Base-by-base conservation (phyloP, 176 grass and related monocot genomes). In the Neostapfia colusana region DNA sequence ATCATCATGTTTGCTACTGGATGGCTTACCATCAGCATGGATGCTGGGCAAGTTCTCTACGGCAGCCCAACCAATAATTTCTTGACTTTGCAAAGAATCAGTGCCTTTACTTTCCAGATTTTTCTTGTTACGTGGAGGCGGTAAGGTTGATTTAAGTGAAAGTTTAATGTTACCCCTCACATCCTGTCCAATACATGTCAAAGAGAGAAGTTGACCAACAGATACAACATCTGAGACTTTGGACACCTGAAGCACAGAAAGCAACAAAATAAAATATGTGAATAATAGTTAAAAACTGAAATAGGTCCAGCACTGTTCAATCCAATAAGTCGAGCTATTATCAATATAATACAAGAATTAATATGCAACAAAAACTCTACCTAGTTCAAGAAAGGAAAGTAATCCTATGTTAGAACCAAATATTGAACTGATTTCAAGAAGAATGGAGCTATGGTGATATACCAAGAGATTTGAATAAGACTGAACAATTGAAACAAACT, bases 91-190 rank as follows among this genome's bases (percentile, higher is more conserved):
- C 43, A 39, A 76, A 86, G 69, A 53, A 63, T 28, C 64, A 85
- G 70, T 37, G 85, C 88, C 73, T 17, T 73, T 48, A 64, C 20
- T 81, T 63, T 46, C 48, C 38, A 60, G 54, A 57, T 72, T 39
- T 37, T 87, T 83, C 72, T 91, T 91, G 14, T 67, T 74, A 38
- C 65, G 39, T 18, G 28, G 20, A 62, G 40, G 65, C n/a, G 91
- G 87, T 49, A 90, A 67, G 25, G 77, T 88, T 48, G 95, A 87
- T 77, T 98, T 98, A 65, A 94, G 92, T 28, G 95, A 98, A 23
- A 98, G 80, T 72, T 88, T 98, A 80, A 98, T 82, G 70, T 98
- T 94, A 83, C 95, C 95, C 79, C 91, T 92, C 46, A 94, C 73
- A 41, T 98, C 95, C 80, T 86, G 89, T 70, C 87, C 91, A 67